Percentiles rank a stretch among this genome's conserved stretches.
These are phyloP conservation scores for Fusarium sp. DNA, from an alignment of 2,329 filamentous ascomycete genomes.

Conservation along the genomic window DNA sequence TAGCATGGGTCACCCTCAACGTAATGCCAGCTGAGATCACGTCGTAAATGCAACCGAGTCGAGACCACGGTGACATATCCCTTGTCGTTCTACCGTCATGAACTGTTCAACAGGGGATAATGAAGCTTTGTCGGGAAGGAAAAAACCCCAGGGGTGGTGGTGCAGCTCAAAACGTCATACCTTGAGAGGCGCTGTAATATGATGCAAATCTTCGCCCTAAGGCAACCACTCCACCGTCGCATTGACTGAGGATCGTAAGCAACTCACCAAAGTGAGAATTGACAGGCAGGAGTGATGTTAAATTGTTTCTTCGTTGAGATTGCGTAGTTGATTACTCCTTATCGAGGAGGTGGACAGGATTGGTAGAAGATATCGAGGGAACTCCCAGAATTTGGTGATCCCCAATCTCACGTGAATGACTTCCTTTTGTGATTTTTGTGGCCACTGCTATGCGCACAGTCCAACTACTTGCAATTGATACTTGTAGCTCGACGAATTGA, in stretches of 20 bases:
- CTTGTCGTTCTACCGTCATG: slow-evolving; percentile 19
- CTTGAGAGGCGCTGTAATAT: slow-evolving; percentile 20
- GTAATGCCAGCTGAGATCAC: neutral
- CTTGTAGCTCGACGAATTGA: neutral
- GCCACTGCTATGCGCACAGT: neutral
- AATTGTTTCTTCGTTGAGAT: neutral
- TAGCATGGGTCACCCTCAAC: neutral
- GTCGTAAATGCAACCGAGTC: neutral
- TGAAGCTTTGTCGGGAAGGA: slow-evolving; percentile 7
- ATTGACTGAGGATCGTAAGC: neutral
- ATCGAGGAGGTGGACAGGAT: neutral
- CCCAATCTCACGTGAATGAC: neutral
- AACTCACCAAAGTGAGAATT: neutral
- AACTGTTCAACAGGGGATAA: neutral
- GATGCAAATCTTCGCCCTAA: slow-evolving; percentile 34
- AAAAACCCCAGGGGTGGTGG: slow-evolving; percentile 15
- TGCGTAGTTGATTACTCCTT: neutral
- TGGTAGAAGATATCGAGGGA: neutral
- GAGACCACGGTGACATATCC: slow-evolving; percentile 7
- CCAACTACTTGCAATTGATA: neutral
- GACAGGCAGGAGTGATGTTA: neutral
- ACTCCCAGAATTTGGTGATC: neutral
- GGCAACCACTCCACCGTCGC: slow-evolving; percentile 17
- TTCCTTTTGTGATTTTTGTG: neutral
- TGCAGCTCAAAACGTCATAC: slow-evolving; percentile 39